Percentiles rank a stretch among this genome's conserved stretches.
Evolutionary conservation across 2,329 filamentous ascomycete species (phyloP).

Genomic region (Cladophialophora bantiana): DNA sequence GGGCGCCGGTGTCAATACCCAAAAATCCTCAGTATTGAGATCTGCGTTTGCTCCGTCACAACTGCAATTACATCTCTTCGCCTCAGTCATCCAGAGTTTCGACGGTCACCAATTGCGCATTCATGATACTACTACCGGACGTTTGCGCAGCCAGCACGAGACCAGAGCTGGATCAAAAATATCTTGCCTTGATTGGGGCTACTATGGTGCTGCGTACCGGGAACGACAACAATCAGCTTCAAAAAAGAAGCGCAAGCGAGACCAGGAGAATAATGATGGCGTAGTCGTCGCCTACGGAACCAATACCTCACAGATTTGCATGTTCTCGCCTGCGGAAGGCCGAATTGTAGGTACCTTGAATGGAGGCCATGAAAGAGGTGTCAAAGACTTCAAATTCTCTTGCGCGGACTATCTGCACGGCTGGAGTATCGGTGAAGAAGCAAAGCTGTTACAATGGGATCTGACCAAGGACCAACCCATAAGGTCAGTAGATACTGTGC

Average conservation of each 20-base stretch:
- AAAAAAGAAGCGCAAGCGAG: slow-evolving; percentile 61
- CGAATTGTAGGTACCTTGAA: slow-evolving; percentile 54
- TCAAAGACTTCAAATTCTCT: slow-evolving; percentile 60
- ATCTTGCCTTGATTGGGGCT: slow-evolving; percentile 61
- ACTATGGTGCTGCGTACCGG: slow-evolving; percentile 44
- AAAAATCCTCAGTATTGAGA: slow-evolving; percentile 57
- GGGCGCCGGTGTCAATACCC: slow-evolving; percentile 42
- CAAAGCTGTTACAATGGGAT: slow-evolving; percentile 62
- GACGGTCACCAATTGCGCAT: slow-evolving; percentile 61
- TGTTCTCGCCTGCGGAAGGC: slow-evolving; percentile 59
- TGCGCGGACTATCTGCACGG: slow-evolving; percentile 57
- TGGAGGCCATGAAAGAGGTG: slow-evolving; percentile 56
- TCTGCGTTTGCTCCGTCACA: slow-evolving; percentile 59
- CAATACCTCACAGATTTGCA: slow-evolving; percentile 56
- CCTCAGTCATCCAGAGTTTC: slow-evolving; percentile 61
- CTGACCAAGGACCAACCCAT: slow-evolving; percentile 52
- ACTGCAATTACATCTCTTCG: slow-evolving; percentile 60
- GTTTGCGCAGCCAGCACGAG: slow-evolving; percentile 59
- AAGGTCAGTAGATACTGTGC: slow-evolving; percentile 47
- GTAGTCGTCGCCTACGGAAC: slow-evolving; percentile 59
- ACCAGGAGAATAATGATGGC: slow-evolving; percentile 48
- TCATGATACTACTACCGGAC: slow-evolving; percentile 59
- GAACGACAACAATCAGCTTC: slow-evolving; percentile 44
- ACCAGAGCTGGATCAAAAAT: slow-evolving; percentile 55
- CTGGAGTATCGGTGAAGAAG: slow-evolving; percentile 63